These are phyloP conservation scores for Fusarium armeniacum DNA, from an alignment of 2,329 filamentous ascomycete genomes.

Conservation along the genomic window DNA sequence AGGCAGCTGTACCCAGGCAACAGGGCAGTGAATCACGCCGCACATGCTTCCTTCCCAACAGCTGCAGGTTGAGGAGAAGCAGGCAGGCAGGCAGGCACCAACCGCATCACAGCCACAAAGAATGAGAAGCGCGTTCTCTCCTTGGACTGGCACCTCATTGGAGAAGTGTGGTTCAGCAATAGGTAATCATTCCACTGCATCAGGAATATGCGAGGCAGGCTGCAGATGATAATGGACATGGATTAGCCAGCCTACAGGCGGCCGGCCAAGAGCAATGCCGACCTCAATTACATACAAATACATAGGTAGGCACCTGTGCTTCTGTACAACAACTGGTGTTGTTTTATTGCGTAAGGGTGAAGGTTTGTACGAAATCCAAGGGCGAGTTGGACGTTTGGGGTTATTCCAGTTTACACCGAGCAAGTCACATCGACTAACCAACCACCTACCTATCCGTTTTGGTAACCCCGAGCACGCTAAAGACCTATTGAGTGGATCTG, in stretches of 20 bases:
- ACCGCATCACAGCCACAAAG: conserved; percentile 21
- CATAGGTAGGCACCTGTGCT: not conserved
- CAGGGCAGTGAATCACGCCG: conserved; percentile 16
- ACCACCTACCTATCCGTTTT: not conserved
- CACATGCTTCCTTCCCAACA: not conserved
- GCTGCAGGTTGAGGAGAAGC: conserved; percentile 9
- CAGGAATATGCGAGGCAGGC: conserved; percentile 4
- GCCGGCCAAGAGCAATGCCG: conserved; percentile 15
- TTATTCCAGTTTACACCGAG: conserved; percentile 5
- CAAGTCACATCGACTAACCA: conserved; percentile 4
- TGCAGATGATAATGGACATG: conserved; percentile 16
- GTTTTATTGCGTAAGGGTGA: not conserved
- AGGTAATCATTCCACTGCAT: conserved; percentile 26
- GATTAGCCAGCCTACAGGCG: conserved; percentile 10
- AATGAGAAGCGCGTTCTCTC: not conserved
- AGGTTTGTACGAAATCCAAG: not conserved
- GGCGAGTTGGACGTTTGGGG: conserved; percentile 1
- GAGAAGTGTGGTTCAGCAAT: conserved; percentile 5
- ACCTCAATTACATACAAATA: not conserved
- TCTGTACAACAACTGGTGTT: not conserved
- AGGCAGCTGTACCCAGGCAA: not conserved
- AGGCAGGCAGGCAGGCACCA: conserved; percentile 25
- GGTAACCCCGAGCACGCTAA: conserved; percentile 6
- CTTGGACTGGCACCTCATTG: conserved; percentile 8
- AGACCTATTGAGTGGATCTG: conserved; percentile 24